Base-by-base conservation (phyloP, 208 protist species). In the Sergeia podlipaevii region DNA sequence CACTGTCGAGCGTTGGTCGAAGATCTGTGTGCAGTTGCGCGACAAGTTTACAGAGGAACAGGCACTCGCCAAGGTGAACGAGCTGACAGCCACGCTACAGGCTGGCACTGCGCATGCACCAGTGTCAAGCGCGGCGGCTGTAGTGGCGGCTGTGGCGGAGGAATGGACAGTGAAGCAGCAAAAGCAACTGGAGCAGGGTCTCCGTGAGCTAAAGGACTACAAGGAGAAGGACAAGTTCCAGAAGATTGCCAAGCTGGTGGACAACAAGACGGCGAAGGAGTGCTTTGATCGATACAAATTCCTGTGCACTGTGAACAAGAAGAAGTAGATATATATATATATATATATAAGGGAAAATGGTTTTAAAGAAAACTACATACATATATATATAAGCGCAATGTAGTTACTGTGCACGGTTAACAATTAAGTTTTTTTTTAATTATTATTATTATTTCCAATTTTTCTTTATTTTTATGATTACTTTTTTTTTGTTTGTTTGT, bases 231-330 rank as follows among this genome's bases (percentile, higher is more conserved):
- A 98, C 61, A 96, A 97, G 54, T 99, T 96, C 76, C 91, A 98
- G 59, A 94, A 96, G 59, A 97, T 99, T 47, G 77, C 95, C 8
- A 82, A 74, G 33, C 72, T 73, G 44, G 92, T 99, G 38, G 77
- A 94, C 1, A 90, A 84, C 8, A 99, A 98, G 80, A 95, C 85
- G 30, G 93, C 93, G 21, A 97, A 97, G 69, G 91, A 99, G 60
- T 98, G 97, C 67, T 91, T 98, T 47, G 89, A 91, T 26, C 86
- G 97, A 34, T 99, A 89, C 78, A 98, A 98, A 74, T 95, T 93
- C 53, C 70, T 98, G 28, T 97, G 92, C 57, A 64, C 76, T 3
- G 65, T 97, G n/a, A 97, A 95, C 56, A 90, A 91, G 48, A 80
- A 81, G 39, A 84, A 85, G 61, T 82, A 50, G 23, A 53, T 61